A percentile compares a stretch with the other conserved stretches of the same genome.
Evolutionary conservation across 2,329 filamentous ascomycete genomes (phyloP).

Genomic region (Epichloe hybrida): DNA sequence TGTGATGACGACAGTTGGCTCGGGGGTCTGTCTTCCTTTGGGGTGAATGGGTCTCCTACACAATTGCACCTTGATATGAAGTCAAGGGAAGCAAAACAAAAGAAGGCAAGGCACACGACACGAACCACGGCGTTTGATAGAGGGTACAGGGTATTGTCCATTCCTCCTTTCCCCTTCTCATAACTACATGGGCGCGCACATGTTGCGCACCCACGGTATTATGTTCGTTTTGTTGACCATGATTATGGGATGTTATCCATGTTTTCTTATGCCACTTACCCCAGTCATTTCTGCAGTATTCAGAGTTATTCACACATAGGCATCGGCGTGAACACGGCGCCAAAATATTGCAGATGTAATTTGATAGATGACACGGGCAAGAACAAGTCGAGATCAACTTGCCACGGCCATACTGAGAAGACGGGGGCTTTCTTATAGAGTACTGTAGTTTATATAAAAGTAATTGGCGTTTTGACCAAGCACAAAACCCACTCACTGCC

Average conservation of each 20-base stretch:
- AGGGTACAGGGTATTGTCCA: conserved; percentile 11
- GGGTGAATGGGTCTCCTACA: background rate
- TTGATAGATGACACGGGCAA: background rate
- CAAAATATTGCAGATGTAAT: background rate
- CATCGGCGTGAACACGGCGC: background rate
- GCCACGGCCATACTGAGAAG: background rate
- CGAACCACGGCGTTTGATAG: conserved; percentile 19
- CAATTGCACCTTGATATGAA: background rate
- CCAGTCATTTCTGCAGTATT: background rate
- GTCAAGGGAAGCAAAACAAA: background rate
- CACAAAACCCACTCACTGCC: background rate
- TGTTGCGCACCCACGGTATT: conserved; percentile 4
- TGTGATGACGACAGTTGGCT: background rate
- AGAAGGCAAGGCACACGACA: conserved; percentile 9
- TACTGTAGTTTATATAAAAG: conserved; percentile 4
- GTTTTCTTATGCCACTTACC: background rate
- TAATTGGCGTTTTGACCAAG: background rate
- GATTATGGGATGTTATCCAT: background rate
- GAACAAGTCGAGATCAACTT: background rate
- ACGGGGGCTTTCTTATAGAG: background rate
- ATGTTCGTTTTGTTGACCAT: conserved; percentile 6
- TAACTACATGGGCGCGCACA: conserved; percentile 8
- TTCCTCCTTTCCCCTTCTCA: conserved; percentile 4
- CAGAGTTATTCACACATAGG: background rate
- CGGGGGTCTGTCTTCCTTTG: background rate